Evolutionary conservation across 345 rosid genomes (phyloP).

Genomic region (Lenwebbia sp.): DNA sequence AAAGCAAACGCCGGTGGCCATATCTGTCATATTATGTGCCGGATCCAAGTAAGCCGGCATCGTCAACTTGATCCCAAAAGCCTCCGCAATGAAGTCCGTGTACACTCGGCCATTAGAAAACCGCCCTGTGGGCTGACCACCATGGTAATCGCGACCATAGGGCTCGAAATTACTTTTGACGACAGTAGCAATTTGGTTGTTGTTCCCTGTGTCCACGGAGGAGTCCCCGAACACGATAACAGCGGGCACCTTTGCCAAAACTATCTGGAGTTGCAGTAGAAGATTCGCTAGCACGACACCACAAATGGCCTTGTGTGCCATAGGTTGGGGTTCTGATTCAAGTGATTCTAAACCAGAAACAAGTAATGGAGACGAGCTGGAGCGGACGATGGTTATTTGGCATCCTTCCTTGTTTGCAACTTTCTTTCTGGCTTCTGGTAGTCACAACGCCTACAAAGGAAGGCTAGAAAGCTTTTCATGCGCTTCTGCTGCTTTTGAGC

Average conservation of each 20-base stretch:
- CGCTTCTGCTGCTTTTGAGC: not conserved
- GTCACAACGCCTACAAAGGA: not conserved
- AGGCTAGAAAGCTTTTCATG: not conserved
- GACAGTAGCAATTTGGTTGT: conserved; percentile 56
- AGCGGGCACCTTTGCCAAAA: conserved; percentile 38
- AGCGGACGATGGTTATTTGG: not conserved
- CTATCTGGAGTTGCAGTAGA: conserved; percentile 15
- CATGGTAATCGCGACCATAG: conserved; percentile 66
- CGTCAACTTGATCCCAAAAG: conserved; percentile 50
- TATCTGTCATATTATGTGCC: conserved; percentile 38
- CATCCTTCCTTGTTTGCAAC: not conserved
- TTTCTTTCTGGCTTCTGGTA: not conserved
- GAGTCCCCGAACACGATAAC: conserved; percentile 77
- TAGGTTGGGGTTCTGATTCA: not conserved
- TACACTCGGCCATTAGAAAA: conserved; percentile 71
- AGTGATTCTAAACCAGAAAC: not conserved
- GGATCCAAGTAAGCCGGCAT: conserved; percentile 86
- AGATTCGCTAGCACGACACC: conserved; percentile 15
- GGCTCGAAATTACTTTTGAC: conserved; percentile 66
- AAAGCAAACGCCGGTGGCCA: conserved; percentile 75
- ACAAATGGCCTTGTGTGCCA: conserved; percentile 12
- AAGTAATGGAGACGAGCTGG: not conserved
- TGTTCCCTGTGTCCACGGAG: conserved; percentile 73
- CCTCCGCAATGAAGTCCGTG: conserved; percentile 68
- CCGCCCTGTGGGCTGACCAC: conserved; percentile 54